Base-by-base conservation (phyloP, 1,284 basidiomycete genomes). In the Xerocomus alliaceus region DNA sequence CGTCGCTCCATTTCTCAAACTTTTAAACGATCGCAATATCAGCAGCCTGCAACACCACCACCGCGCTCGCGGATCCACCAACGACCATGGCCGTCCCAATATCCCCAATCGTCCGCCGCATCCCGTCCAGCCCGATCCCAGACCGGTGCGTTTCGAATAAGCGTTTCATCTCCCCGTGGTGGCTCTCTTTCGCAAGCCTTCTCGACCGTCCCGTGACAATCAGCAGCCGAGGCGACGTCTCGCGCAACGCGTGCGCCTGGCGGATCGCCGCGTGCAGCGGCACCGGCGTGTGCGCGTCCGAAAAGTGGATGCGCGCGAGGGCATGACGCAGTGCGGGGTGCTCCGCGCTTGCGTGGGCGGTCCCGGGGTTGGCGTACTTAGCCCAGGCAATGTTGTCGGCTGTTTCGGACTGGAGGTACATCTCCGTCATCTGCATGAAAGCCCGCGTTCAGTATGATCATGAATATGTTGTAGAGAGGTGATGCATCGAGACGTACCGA, bases 131-230 rank as follows among this genome's bases (percentile, higher is more conserved):
- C 4, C 88, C 76, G 13, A 77, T 28, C 2, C 44, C 65, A 0
- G 77, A 63, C 4, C 78, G 82, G 34, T 79, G 74, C 56, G 83
- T 82, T 12, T 80, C 72, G 12, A 88, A 71, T 42, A 93, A 68
- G 47, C 76, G 70, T 31, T 79, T 79, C 55, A 94, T 76, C 78
- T 97, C 94, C 4, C 65, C 71, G 24, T 77, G 66, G 61, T 90
- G 85, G 31, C 82, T 83, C 66, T 88, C 84, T 3, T 83, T 78
- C 10, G 88, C 85, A 75, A 92, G 80, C 48, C 90, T 79, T 60
- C 93, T 80, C 26, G 92, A 93, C 4, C 94, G 84, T 1, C 94
- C 94, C n/a, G 93, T 73, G n/a, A 92, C 83, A 39, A 94, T 78
- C 39, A 91, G 77, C n/a, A 82, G 79, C 60, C 73, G 64, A 4